These are phyloP conservation scores for Danielia oregonensis DNA, from an alignment of 805 yeast genomes.

Conservation along the genomic window DNA sequence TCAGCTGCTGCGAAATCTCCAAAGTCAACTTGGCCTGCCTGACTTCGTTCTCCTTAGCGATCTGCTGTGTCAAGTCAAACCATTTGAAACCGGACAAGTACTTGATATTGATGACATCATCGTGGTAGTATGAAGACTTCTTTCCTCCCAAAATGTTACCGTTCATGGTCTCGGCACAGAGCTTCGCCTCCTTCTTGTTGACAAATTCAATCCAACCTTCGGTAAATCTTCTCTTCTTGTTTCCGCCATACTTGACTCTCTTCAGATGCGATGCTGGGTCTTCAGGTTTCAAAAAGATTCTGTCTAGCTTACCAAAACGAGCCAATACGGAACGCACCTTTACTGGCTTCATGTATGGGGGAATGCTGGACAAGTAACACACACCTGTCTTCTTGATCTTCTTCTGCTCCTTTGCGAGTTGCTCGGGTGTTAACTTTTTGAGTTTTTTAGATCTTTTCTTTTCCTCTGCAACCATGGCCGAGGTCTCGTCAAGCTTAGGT, in stretches of 20 bases:
- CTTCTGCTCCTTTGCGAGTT: conserved; percentile 51
- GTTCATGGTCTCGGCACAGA: conserved; percentile 81
- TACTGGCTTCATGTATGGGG: conserved; percentile 96
- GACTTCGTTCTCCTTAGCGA: conserved; percentile 83
- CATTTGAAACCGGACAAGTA: conserved; percentile 91
- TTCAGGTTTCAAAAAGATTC: conserved; percentile 86
- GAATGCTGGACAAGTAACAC: conserved; percentile 84
- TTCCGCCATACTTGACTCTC: conserved; percentile 85
- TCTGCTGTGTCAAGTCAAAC: conserved; percentile 90
- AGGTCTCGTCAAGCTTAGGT: conserved; percentile 10
- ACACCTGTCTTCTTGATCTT: conserved; percentile 78
- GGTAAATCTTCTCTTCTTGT: conserved; percentile 78
- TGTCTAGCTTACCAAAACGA: conserved; percentile 83
- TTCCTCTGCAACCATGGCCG: conserved; percentile 14
- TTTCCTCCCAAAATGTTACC: conserved; percentile 91
- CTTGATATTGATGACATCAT: conserved; percentile 88
- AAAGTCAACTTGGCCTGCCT: conserved; percentile 84
- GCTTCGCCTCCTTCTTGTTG: conserved; percentile 80
- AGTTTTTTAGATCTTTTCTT: conserved; percentile 32
- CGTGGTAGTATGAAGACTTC: conserved; percentile 86
- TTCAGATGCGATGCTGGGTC: conserved; percentile 58
- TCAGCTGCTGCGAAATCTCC: conserved; percentile 85
- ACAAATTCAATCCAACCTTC: conserved; percentile 98
- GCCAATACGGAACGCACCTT: conserved; percentile 78
- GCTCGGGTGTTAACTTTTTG: conserved; percentile 54